phyloP scores from a whole-genome alignment of 345 rosid species.

The Iberis pinnata region DNA sequence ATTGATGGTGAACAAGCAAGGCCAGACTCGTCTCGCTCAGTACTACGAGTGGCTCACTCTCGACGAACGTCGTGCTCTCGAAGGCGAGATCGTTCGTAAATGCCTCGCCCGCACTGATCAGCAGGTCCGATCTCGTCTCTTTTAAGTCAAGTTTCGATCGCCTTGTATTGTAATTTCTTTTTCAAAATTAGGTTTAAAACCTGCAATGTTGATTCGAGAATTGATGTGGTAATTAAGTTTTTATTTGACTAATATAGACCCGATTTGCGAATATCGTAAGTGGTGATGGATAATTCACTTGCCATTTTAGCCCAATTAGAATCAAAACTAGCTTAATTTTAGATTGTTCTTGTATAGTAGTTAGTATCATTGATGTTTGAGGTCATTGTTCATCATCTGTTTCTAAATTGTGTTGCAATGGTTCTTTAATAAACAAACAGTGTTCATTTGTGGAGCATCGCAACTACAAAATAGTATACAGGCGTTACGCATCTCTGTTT shows the following conservation, averaged over 20 bases:
- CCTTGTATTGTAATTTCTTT: no score
- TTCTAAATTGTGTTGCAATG: not conserved
- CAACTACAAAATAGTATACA: slow-evolving; percentile 87
- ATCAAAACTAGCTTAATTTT: no score
- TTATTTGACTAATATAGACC: no score
- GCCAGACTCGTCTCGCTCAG: slow-evolving; percentile 95
- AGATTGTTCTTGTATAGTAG: no score
- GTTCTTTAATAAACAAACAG: slow-evolving; percentile 29
- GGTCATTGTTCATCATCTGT: not conserved
- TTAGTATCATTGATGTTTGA: not conserved
- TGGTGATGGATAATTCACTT: no score
- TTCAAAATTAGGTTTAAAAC: no score
- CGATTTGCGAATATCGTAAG: no score
- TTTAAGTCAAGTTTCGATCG: no score
- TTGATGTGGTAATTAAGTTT: no score
- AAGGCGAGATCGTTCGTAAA: slow-evolving; percentile 98
- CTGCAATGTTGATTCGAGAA: no score
- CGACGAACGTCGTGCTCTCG: slow-evolving; percentile 96
- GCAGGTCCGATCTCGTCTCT: slow-evolving; percentile 50
- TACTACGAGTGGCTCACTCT: slow-evolving; percentile 98
- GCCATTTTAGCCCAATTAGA: no score
- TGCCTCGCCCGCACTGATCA: slow-evolving; percentile 96
- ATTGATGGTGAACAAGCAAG: slow-evolving; percentile 98
- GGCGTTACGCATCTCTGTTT: slow-evolving; percentile 90
- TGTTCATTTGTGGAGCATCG: slow-evolving; percentile 99